Evolutionary conservation across 1,139 yeast species (phyloP), one percentile per base, ranked within the genome.

Genomic region (Zygoascus meyerae): DNA sequence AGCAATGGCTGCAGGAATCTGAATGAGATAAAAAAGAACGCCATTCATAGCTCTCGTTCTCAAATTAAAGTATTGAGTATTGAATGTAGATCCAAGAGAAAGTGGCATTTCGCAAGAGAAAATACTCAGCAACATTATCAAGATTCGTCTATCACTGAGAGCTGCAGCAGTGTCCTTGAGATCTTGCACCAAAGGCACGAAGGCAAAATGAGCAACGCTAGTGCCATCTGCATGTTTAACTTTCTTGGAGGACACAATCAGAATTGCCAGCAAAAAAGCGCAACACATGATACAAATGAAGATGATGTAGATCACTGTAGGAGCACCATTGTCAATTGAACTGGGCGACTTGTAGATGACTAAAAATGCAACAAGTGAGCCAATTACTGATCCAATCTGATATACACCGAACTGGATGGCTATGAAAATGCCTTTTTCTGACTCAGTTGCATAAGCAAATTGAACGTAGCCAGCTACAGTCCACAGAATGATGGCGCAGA

Each of bases 181-280:
- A 4, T 40, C 48, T 17, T 42, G 42, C 14, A 34, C 18, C 18
- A 30, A 18, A 7, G 46, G 42, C 9, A 34, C 30, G 32, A 34
- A 28, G 11, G 16, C 15, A 9, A 36, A 36, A 6, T 29, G 18
- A 7, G 46, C 51, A 29, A 50, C 40, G n/a, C 37, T 32, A 21
- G 52, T 43, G 8, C 53, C 53, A 30, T 50, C 53, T 32, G 47
- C 50, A 14, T 50, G 42, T 12, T 31, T 28, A 6, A 50, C 17
- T 18, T 49, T 39, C 9, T 41, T 32, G 10, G 53, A 45, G n/a
- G 51, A 51, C 12, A 34, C 16, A 17, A 50, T 15, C 9, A 49
- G 31, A 8, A 49, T 21, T 11, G 50, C 34, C 7, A 47, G 14
- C 7, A 28, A 34, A 18, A 45, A 48, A 11, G 38, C 39, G 7